phyloP scores from a whole-genome alignment of 495 filamentous ascomycete genomes.

The Trichodelitschia bisporula region DNA sequence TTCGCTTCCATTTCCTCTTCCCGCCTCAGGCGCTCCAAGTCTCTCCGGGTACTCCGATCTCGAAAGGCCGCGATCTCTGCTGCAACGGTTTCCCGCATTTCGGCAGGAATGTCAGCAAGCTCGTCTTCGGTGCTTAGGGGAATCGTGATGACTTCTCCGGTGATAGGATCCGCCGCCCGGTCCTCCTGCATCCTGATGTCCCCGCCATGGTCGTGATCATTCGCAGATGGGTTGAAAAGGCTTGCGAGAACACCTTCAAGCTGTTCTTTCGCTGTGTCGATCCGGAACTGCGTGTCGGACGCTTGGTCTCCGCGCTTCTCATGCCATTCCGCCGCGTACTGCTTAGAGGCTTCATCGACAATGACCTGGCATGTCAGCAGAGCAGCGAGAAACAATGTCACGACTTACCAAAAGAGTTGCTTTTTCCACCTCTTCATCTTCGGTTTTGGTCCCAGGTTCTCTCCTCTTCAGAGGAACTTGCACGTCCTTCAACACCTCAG shows the following conservation, averaged over 20 bases:
- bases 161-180: slow-evolving; percentile 24
- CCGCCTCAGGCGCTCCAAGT: slow-evolving; percentile 60
- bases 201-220: slow-evolving; percentile 31
- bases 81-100: slow-evolving; percentile 91
- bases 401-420: slow-evolving; percentile 31
- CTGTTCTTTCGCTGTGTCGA: slow-evolving; percentile 37
- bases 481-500: slow-evolving; percentile 65
- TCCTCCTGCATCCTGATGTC: slow-evolving; percentile 49
- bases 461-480: slow-evolving; percentile 65
- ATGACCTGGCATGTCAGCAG: slow-evolving; percentile 25
- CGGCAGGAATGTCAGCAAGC: slow-evolving; percentile 79
- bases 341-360: slow-evolving; percentile 57
- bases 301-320: slow-evolving; percentile 37
- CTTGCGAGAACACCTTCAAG: slow-evolving; percentile 42
- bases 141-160: slow-evolving; percentile 67
- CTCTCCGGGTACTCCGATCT: slow-evolving; percentile 63
- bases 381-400: background rate
- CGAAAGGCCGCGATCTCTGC: slow-evolving; percentile 87
- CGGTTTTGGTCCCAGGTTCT: slow-evolving; percentile 22
- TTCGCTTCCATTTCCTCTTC: slow-evolving; percentile 85
- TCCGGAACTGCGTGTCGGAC: slow-evolving; percentile 34
- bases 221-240: slow-evolving; percentile 41
- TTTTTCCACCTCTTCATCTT: slow-evolving; percentile 40
- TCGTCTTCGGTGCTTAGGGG: slow-evolving; percentile 80
- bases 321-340: slow-evolving; percentile 62